Evolutionary conservation across 495 filamentous ascomycete species (phyloP).

Genomic region (Penicillium daleae): DNA sequence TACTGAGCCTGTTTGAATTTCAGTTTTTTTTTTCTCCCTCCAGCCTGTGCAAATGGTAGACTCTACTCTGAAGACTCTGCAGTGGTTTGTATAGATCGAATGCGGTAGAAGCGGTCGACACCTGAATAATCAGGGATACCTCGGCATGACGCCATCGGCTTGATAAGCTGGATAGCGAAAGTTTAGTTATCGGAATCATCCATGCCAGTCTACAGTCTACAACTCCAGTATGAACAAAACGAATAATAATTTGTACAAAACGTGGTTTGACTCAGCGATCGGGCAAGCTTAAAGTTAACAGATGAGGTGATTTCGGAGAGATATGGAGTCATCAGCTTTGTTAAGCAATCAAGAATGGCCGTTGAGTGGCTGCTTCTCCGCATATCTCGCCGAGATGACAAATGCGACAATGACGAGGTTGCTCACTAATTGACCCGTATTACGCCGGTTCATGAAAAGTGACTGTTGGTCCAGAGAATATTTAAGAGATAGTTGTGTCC

Average conservation of each 20-base stretch:
- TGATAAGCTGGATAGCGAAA: slow-evolving; percentile 6
- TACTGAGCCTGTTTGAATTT: background rate
- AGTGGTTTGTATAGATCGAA: background rate
- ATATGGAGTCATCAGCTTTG: slow-evolving; percentile 15
- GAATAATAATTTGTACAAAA: no score
- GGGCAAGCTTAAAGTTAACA: background rate
- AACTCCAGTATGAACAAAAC: background rate
- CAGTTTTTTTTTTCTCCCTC: background rate
- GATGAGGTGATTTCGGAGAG: slow-evolving; percentile 18
- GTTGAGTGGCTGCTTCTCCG: slow-evolving; percentile 19
- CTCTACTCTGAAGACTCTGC: background rate
- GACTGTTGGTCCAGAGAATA: background rate
- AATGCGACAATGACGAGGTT: slow-evolving; percentile 16
- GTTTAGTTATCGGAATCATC: background rate
- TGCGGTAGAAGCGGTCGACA: background rate
- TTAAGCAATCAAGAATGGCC: background rate
- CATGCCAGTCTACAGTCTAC: background rate
- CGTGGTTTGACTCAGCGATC: background rate
- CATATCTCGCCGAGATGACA: slow-evolving; percentile 26
- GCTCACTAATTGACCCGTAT: slow-evolving; percentile 22
- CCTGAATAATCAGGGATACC: slow-evolving; percentile 6
- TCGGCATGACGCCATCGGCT: slow-evolving; percentile 14
- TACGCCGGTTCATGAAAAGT: background rate
- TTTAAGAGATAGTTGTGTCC: slow-evolving; percentile 1
- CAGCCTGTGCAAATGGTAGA: no score